Base-by-base conservation (phyloP, 108 stramenopile genomes). In the Schizochytrium sp. region DNA sequence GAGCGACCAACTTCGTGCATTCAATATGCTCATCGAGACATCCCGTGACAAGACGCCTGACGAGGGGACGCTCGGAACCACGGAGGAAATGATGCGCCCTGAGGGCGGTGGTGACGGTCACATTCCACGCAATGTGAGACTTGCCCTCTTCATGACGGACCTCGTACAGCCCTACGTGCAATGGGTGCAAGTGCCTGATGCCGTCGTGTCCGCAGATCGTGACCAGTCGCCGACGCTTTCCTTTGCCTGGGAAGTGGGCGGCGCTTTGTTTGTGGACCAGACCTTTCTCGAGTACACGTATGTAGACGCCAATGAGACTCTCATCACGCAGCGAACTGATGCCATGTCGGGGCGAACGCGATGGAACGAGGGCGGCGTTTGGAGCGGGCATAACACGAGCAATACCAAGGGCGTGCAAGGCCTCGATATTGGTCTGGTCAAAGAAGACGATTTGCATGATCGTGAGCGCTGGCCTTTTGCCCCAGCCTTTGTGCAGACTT, bases 121-220 rank as follows among this genome's bases (percentile, higher is more conserved):
- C 91, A 92, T 98, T 16, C 94, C 97, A 43, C 90, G 96, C 21
- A 98, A 98, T 72, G 91, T 98, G 72, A 96, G 93, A 14, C 90
- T 98, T 63, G 93, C 96, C 0, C 91, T 99, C 44, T 57, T 95
- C 58, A 90, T 95, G 16, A 92, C 94, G 5, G 98, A 99, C 87
- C 72, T 97, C 25, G 96, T 97, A 2, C 92, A 97, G 90, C 98
- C 98, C 23, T 98, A 97, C 89, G 94, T 96, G 72, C 88, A 88
- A 58, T 58, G 87, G 87, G 87, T 83, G n/a, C 25, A 23, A 14
- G 63, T 18, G 14, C 63, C 63, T 41, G 63, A 59, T 1, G 19
- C 58, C 2, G 34, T 1, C 34, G 34, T 2, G 1, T 34, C 34
- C 34, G 34, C 34, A 34, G 34, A 34, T n/a, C 58, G n/a, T n/a